These are phyloP conservation scores for Pseudogymnoascus sp. DNA, from an alignment of 2,329 filamentous ascomycete genomes.

Conservation along the genomic window DNA sequence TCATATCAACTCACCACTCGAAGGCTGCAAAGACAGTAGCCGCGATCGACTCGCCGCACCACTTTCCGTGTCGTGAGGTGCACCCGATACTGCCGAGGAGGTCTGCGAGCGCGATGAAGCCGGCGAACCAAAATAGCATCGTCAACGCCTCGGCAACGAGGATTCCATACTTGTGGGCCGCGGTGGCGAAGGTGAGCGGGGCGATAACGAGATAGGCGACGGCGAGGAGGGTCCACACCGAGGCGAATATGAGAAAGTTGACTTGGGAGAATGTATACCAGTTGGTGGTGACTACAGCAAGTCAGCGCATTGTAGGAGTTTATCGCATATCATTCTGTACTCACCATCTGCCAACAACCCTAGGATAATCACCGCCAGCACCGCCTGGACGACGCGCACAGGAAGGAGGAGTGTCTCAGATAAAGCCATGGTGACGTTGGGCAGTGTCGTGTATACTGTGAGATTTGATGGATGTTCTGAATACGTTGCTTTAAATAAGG, in stretches of 20 bases:
- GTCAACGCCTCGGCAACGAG: conserved; percentile 62
- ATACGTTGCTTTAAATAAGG: neutral
- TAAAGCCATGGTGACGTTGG: conserved; percentile 41
- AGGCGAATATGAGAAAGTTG: conserved; percentile 72
- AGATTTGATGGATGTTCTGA: neutral
- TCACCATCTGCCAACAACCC: conserved; percentile 49
- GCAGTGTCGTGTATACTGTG: neutral
- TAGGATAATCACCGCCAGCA: conserved; percentile 66
- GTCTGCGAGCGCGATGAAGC: conserved; percentile 68
- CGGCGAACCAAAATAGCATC: conserved; percentile 83
- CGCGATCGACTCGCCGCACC: conserved; percentile 27
- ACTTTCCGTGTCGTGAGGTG: conserved; percentile 35
- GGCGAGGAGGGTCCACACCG: conserved; percentile 66
- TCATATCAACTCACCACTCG: conserved; percentile 34
- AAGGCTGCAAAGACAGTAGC: conserved; percentile 39
- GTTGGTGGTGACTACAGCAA: neutral
- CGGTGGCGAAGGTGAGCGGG: conserved; percentile 50
- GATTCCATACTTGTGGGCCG: conserved; percentile 57
- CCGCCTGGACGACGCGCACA: conserved; percentile 55
- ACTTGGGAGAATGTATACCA: conserved; percentile 44
- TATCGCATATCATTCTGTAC: conserved; percentile 11
- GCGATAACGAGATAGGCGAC: conserved; percentile 61
- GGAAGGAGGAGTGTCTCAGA: conserved; percentile 44
- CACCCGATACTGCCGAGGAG: conserved; percentile 46
- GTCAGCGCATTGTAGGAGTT: conserved; percentile 13